Evolutionary conservation across 805 yeast genomes (phyloP), one percentile per base, ranked within the genome.

Genomic region (Lipomyces kockii): DNA sequence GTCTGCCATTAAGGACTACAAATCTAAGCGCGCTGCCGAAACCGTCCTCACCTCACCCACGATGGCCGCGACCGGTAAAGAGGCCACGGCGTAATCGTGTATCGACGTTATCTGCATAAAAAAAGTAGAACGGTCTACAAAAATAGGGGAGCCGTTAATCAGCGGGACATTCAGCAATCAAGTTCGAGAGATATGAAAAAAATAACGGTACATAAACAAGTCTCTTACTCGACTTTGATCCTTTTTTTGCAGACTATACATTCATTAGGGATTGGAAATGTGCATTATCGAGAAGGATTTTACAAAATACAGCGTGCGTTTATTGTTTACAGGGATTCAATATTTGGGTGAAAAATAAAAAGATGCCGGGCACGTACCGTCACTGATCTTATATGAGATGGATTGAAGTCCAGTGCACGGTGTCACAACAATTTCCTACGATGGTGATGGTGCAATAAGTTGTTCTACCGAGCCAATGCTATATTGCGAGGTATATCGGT

Each of bases 1-100:
- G 84, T 88, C 93, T 62, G 99, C 99, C 14, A 92, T 95, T 74
- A 92, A 91, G 82, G 98, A 95, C 80, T 95, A 94, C 84, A 88
- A 86, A 80, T 80, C 92, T 61, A 95, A 95, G 88, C 87, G 97
- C 70, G 77, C 73, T 66, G 71, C 68, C 76, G 78, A 73, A 80
- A 80, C 76, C 84, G 66, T 64, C 32, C 46, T 67, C 43, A 34
- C 54, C 22, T 12, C 43, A 3, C 43, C 43, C 17, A 14, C 14
- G 6, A 14, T 12, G 4, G 43, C 43, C 43, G 43, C 43, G 17
- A 37, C 43, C 43, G 43, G 17, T 12, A 37, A 37, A 14, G 17
- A 37, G 43, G 43, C 14, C 43, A 14, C 43, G 5, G 43, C 43
- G 17, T 37, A 37, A 37, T 37, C 39, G 17, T 35, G 39, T 14